Evolutionary conservation across 495 filamentous ascomycete genomes (phyloP), one percentile per base, ranked within the genome.

Genomic region (Coniosporium apollinis): DNA sequence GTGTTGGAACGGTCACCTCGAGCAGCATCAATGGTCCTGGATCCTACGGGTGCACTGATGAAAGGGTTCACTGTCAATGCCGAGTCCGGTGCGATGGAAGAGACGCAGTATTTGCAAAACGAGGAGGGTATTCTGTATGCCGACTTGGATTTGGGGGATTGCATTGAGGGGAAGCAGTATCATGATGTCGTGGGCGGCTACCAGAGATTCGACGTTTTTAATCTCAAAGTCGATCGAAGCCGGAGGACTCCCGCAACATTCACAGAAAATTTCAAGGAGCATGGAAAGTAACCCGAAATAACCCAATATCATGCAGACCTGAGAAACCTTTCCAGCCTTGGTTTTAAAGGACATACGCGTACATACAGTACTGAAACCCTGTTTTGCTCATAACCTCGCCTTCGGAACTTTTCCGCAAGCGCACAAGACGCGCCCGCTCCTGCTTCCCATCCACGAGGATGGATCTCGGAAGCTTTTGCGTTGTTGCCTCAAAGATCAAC

Each of bases 121-220:
- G 39, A 54, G 13, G 59, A 63, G 37, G 59, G 54, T 0, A 56
- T 65, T 19, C 26, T 56, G 13, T 65, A 65, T 39, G 61, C 48
- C 3, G 59, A 65, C 29, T 16, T 65, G 17, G 52, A 65, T 33
- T 25, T 63, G 13, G 45, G 47, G 5, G 42, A 39, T 11, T 55
- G 52, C n/a, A 38, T 65, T 18, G 59, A 65, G 35, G 52, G 51
- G 11, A 65, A 63, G 38, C 59, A 63, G 40, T 62, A 54, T 31
- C 59, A 63, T 36, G 61, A 65, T 46, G 42, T 59, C 3, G 57
- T 53, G 1, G 61, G 57, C 4, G 57, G 52, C 5, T 63, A 65
- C 44, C 61, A 65, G 43, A 35, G 61, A 24, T 38, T 54, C 9
- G 58, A 63, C 43, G 47, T 65, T 11, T 63, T 63, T 33, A 39